Base-by-base conservation (phyloP, 345 rosid species). In the Hibiscus tridactylites region DNA sequence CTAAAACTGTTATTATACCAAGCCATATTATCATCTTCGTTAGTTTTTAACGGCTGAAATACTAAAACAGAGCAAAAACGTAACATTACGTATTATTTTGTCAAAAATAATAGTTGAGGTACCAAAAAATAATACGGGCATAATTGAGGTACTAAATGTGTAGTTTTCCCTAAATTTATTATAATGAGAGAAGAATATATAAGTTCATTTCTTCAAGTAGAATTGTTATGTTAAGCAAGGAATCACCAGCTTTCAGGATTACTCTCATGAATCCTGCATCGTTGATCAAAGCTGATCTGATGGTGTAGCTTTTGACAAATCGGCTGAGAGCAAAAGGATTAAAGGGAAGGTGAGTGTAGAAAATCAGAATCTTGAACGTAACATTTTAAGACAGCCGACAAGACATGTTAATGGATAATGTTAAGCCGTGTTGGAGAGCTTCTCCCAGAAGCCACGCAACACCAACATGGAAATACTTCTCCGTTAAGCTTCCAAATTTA, bases 381-480 rank as follows among this genome's bases (percentile, higher is more conserved):
- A 2, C 54, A 12, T 15, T 50, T 4, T 50, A 28, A 59, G 16
- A n/a, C 21, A 69, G 74, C 63, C 72, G 75, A 74, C 77, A 58
- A 16, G 67, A 71, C 74, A 71, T 7, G 33, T 64, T 46, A 44
- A 31, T 54, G 19, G 71, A 73, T 47, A 47, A 47, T 47, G 9
- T 26, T 19, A 17, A 17, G 5, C 9, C 35, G 3, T 10, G 77
- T 59, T 31, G 1, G 28, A 47, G 6, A 44, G 75, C 68, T 71
- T 78, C 75, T 71, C 73, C 35, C 50, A 29, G 69, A 74, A 73
- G 78, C 75, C 28, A 71, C 73, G 75, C 75, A 59, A 57, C 67
- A 1, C 2, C 8, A 5, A 42, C 46, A 9, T 42, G 46, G 1
- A 24, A 12, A 70, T 35, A 37, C 81, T 78, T 78, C 15, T 0